Conservation (phyloP, 805 yeast genomes). For the Barnettozyma pratensis region DNA sequence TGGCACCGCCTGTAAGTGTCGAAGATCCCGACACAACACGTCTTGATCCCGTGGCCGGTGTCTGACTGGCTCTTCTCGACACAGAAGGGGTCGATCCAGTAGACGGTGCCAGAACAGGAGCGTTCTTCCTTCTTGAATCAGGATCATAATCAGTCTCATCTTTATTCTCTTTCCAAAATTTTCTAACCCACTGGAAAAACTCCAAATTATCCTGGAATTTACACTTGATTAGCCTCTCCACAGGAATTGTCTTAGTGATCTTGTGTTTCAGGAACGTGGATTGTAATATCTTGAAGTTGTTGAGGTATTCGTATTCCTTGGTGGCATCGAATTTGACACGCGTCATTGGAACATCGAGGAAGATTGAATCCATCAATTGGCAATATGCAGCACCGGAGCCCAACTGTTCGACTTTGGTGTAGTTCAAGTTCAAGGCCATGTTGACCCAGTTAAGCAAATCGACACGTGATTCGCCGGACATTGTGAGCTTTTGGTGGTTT, state of each 20-base stretch:
- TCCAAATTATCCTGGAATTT: constrained; percentile 91
- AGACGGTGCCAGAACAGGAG: constrained; percentile 10
- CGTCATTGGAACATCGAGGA: constrained; percentile 74
- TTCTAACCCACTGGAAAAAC: constrained; percentile 87
- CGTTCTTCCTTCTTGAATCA: constrained; percentile 42
- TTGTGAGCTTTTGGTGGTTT: background rate
- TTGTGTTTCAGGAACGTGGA: constrained; percentile 66
- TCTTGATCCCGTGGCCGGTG: constrained; percentile 4
- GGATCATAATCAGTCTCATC: constrained; percentile 74
- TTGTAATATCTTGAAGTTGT: constrained; percentile 84
- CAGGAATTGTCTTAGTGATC: constrained; percentile 71
- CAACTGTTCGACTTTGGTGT: constrained; percentile 83
- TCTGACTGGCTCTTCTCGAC: background rate
- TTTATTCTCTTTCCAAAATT: constrained; percentile 72
- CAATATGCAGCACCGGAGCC: constrained; percentile 96
- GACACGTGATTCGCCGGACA: constrained; percentile 58
- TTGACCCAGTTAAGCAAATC: constrained; percentile 87
- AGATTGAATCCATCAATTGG: constrained; percentile 83
- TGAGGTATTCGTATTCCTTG: constrained; percentile 69
- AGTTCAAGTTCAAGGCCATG: constrained; percentile 54
- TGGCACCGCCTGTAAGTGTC: background rate
- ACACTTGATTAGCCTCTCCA: constrained; percentile 79
- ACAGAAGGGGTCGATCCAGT: background rate
- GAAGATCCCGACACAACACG: constrained; percentile 4
- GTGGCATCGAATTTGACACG: constrained; percentile 69